Percentiles rank a stretch among this genome's conserved stretches.
These are phyloP conservation scores for Phaeoacremonium minimum DNA, from an alignment of 2,329 filamentous ascomycete species.

Conservation along the genomic window DNA sequence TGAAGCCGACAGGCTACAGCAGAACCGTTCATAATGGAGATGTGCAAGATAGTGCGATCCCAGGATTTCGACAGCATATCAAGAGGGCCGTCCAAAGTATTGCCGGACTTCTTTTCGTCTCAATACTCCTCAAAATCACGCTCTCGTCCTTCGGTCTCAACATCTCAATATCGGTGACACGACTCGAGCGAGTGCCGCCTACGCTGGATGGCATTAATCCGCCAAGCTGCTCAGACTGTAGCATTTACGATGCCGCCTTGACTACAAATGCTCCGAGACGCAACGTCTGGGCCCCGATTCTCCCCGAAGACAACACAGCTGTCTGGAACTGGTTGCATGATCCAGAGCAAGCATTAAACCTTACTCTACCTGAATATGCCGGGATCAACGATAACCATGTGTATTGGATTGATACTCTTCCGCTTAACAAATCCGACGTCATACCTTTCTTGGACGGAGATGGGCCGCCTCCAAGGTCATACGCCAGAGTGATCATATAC, in stretches of 20 bases:
- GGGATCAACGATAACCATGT: not conserved
- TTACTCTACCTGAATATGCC: not conserved
- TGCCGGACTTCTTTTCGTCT: not conserved
- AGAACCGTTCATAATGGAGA: not conserved
- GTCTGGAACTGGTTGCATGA: not conserved
- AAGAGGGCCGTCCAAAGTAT: not conserved
- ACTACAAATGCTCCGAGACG: not conserved
- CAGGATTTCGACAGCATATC: not conserved
- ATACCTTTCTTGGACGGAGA: not conserved
- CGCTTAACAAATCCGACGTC: not conserved
- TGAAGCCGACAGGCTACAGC: not conserved
- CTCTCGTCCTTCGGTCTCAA: not conserved
- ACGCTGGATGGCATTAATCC: not conserved
- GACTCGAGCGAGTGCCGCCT: not conserved
- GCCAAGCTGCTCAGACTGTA: not conserved
- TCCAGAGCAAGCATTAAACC: not conserved
- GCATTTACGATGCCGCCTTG: not conserved
- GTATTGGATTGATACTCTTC: not conserved
- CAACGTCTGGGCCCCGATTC: not conserved
- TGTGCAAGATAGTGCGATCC: not conserved
- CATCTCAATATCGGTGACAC: not conserved
- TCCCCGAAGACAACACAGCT: not conserved
- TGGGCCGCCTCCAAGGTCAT: not conserved
- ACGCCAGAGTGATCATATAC: not conserved
- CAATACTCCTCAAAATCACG: not conserved